Evolutionary conservation across 345 rosid species (phyloP).

Genomic region (Populus nigra): DNA sequence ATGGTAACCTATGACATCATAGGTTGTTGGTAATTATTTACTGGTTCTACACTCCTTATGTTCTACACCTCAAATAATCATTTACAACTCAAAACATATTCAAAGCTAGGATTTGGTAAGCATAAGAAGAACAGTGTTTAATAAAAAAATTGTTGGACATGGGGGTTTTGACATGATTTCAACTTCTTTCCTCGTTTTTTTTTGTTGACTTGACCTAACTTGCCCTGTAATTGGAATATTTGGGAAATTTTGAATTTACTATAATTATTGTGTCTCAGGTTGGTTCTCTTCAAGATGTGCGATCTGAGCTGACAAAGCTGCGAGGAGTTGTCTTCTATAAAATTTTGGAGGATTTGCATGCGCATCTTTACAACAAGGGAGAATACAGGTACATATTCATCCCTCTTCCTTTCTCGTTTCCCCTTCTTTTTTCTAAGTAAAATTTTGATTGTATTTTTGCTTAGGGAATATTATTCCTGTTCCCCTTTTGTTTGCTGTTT

Average conservation of each 20-base stretch:
- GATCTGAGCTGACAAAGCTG: constrained; percentile 89
- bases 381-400: constrained; percentile 64
- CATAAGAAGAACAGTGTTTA: too few species aligned
- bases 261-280: constrained; percentile 48
- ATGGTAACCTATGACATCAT: background rate
- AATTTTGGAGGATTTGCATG: constrained; percentile 92
- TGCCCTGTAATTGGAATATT: background rate
- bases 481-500: background rate
- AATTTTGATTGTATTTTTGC: background rate
- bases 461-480: background rate
- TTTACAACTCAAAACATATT: too few species aligned
- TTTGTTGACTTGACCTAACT: background rate
- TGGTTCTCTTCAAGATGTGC: constrained; percentile 98
- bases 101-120: too few species aligned
- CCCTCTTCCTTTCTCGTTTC: background rate
- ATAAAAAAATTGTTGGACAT: too few species aligned
- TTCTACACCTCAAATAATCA: too few species aligned
- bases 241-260: background rate
- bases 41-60: background rate
- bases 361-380: constrained; percentile 94
- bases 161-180: background rate
- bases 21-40: background rate
- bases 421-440: background rate
- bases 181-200: background rate
- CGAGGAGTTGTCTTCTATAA: constrained; percentile 80